phyloP scores from a whole-genome alignment of 1,139 yeast species.

The Pichia sp. region DNA sequence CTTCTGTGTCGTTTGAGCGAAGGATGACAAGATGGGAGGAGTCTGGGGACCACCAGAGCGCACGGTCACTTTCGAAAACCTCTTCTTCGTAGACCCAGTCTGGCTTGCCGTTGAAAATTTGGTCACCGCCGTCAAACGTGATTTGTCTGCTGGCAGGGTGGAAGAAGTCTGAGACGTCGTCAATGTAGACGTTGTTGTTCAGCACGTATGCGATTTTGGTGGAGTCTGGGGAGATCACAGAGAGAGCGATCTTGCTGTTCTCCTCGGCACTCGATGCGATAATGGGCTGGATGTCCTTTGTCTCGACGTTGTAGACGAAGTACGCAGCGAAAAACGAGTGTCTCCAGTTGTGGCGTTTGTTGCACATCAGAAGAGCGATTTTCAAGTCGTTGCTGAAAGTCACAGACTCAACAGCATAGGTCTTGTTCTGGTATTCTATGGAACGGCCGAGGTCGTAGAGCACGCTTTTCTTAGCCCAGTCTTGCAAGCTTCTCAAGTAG shows the following conservation, averaged over 20 bases:
- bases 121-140: conserved; percentile 47
- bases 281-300: conserved; percentile 33
- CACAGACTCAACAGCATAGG: conserved; percentile 48
- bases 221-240: conserved; percentile 50
- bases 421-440: conserved; percentile 38
- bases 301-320: conserved; percentile 39
- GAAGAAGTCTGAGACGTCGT: conserved; percentile 29
- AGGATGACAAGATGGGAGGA: conserved; percentile 46
- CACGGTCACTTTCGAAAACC: conserved; percentile 46
- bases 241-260: conserved; percentile 28
- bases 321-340: conserved; percentile 50
- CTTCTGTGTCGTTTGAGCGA: conserved; percentile 48
- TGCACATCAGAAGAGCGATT: conserved; percentile 50
- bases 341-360: conserved; percentile 49
- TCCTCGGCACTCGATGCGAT: conserved; percentile 26
- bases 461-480: conserved; percentile 40
- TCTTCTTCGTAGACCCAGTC: conserved; percentile 66
- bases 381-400: conserved; percentile 62
- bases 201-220: conserved; percentile 41
- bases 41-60: conserved; percentile 57
- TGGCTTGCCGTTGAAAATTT: conserved; percentile 52
- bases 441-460: conserved; percentile 45
- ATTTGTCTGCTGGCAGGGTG: conserved; percentile 31
- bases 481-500: conserved; percentile 46
- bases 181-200: conserved; percentile 45